Evolutionary conservation across 2,329 filamentous ascomycete genomes (phyloP).

Genomic region (Aureobasidium sp.): DNA sequence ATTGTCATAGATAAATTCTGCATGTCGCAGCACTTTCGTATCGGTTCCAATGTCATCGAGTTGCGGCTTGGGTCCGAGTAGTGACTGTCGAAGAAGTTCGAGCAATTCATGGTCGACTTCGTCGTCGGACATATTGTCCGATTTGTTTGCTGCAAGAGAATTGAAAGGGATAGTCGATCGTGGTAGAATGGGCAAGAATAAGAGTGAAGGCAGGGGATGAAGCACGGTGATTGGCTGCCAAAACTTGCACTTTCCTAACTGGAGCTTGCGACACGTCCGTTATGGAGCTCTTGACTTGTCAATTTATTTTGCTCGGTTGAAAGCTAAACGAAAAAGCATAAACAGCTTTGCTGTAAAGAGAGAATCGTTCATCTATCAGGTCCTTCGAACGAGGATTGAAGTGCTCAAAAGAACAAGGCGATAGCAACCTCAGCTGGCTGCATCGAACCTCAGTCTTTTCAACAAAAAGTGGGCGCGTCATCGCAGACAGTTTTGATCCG

Average conservation of each 20-base stretch:
- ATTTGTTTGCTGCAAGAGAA: not conserved
- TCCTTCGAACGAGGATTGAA: not conserved
- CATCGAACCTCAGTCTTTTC: not conserved
- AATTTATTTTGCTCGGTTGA: not conserved
- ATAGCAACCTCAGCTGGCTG: not conserved
- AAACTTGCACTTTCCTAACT: not conserved
- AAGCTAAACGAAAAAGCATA: not conserved
- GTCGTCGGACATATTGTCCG: conserved; percentile 69
- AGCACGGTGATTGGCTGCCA: not conserved
- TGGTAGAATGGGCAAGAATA: conserved; percentile 3
- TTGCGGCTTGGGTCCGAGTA: conserved; percentile 47
- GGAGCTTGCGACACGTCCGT: not conserved
- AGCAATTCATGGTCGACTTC: conserved; percentile 84
- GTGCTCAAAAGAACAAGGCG: not conserved
- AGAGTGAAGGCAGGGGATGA: conserved; percentile 3
- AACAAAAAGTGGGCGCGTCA: not conserved
- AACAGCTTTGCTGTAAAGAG: not conserved
- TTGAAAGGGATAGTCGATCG: not conserved
- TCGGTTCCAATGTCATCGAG: conserved; percentile 47
- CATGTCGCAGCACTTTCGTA: conserved; percentile 73
- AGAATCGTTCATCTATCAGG: not conserved
- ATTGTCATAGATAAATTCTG: conserved; percentile 85
- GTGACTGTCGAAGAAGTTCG: conserved; percentile 73
- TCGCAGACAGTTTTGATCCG: conserved; percentile 1
- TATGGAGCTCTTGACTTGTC: not conserved